These are phyloP conservation scores for Batrachochytrium dendrobatidis DNA, from an alignment of 371 early-diverging fungal species.

Conservation along the genomic window DNA sequence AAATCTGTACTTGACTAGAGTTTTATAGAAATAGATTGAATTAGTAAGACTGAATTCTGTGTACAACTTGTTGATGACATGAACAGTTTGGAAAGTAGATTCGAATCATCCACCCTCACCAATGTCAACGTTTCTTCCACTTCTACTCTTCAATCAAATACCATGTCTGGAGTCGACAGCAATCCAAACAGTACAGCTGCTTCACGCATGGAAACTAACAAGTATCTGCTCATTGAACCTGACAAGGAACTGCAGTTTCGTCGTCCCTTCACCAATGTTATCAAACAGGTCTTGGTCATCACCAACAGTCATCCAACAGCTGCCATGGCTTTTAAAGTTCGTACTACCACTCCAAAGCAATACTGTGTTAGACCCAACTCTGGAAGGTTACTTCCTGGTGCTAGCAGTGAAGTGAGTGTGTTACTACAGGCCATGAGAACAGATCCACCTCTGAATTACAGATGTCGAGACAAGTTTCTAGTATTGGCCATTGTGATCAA, in stretches of 20 bases:
- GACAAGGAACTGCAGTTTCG: conserved; percentile 37
- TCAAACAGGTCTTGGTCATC: conserved; percentile 54
- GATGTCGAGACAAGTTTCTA: conserved; percentile 91
- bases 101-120: too few relatives aligned
- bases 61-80: too few relatives aligned
- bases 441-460: conserved; percentile 67
- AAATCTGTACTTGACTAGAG: too few relatives aligned
- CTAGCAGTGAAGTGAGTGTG: conserved; percentile 71
- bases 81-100: too few relatives aligned
- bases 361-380: conserved; percentile 94
- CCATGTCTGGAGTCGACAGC: too few relatives aligned
- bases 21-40: too few relatives aligned
- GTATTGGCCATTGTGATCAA: conserved; percentile 77
- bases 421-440: conserved; percentile 84
- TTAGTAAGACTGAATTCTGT: too few relatives aligned
- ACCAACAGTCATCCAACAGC: conserved; percentile 56
- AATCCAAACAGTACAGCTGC: too few relatives aligned
- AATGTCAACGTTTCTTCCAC: too few relatives aligned
- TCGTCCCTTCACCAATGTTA: conserved; percentile 63
- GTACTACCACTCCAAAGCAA: conserved; percentile 97
- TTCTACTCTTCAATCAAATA: too few relatives aligned
- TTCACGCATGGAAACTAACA: not conserved
- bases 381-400: conserved; percentile 72
- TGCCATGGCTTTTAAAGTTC: conserved; percentile 88
- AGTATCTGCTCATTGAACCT: conserved; percentile 15